phyloP scores from a whole-genome alignment of 208 protist species.

The Zelonia costaricensis region DNA sequence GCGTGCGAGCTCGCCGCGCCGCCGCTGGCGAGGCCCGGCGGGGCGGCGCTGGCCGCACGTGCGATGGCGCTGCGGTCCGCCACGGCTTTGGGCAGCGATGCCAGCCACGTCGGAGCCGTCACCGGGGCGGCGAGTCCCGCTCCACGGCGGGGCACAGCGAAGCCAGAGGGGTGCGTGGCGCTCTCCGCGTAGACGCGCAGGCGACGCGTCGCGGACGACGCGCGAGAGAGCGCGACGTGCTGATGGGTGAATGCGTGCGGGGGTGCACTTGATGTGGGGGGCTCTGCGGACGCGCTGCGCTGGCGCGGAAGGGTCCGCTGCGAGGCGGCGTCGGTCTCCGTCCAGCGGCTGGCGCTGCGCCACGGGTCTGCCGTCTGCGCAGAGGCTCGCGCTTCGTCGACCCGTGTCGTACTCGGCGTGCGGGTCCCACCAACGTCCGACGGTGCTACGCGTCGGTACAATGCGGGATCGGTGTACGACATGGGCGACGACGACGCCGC shows the following conservation, averaged over 20 bases:
- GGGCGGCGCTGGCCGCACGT: constrained; percentile 3
- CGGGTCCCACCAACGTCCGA: too few relatives aligned
- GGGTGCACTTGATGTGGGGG: too few relatives aligned
- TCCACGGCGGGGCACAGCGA: constrained; percentile 18
- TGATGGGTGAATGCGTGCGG: too few relatives aligned
- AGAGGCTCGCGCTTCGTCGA: too few relatives aligned
- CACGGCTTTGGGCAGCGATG: constrained; percentile 3
- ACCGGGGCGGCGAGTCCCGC: constrained; percentile 12
- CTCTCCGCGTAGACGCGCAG: constrained; percentile 16
- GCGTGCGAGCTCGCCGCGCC: constrained; percentile 10
- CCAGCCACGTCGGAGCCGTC: constrained; percentile 3
- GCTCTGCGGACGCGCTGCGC: neutral
- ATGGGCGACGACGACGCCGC: too few relatives aligned
- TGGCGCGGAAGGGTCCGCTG: too few relatives aligned
- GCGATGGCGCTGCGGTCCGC: constrained; percentile 5
- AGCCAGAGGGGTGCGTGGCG: constrained; percentile 16
- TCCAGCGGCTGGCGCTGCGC: too few relatives aligned
- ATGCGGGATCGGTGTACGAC: too few relatives aligned
- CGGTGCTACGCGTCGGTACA: too few relatives aligned
- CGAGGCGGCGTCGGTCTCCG: too few relatives aligned
- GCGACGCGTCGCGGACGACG: neutral
- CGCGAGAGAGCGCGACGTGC: neutral
- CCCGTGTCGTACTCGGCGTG: too few relatives aligned
- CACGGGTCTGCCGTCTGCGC: too few relatives aligned
- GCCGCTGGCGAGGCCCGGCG: neutral